Percentiles rank a stretch among this genome's conserved stretches.
Conservation (phyloP, 148 eudicot species). For the Cornus florida region DNA sequence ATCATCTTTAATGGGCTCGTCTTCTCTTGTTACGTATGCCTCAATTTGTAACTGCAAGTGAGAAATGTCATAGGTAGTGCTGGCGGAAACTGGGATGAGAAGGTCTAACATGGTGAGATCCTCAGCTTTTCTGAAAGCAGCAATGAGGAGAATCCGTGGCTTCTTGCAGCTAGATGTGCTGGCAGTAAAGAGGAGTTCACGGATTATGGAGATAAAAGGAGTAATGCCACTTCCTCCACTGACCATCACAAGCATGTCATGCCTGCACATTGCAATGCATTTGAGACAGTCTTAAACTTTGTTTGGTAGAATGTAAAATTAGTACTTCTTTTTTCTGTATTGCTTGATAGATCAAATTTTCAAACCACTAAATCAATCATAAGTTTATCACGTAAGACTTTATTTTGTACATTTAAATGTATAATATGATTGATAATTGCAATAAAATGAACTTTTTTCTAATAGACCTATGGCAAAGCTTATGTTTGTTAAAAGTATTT, state of each 20-base stretch:
- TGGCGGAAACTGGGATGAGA: constrained; percentile 49
- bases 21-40: constrained; percentile 69
- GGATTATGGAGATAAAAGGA: constrained; percentile 73
- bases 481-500: neutral
- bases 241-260: constrained; percentile 63
- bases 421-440: neutral
- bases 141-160: constrained; percentile 54
- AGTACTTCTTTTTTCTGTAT: too few relatives aligned
- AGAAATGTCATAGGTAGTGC: constrained; percentile 31
- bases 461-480: neutral
- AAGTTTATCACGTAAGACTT: neutral
- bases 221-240: constrained; percentile 87
- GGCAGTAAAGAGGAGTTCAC: constrained; percentile 47
- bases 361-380: neutral
- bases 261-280: constrained; percentile 32
- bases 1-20: constrained; percentile 17
- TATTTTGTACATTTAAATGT: neutral
- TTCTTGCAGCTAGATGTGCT: constrained; percentile 32
- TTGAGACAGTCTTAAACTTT: too few relatives aligned
- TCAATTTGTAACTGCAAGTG: constrained; percentile 48
- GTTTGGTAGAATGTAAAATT: too few relatives aligned
- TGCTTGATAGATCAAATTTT: too few relatives aligned
- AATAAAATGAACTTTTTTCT: neutral
- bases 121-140: constrained; percentile 53
- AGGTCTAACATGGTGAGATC: constrained; percentile 69